Evolutionary conservation across 2,329 filamentous ascomycete species (phyloP), one percentile per base, ranked within the genome.

Genomic region (Claviceps humidiphila): DNA sequence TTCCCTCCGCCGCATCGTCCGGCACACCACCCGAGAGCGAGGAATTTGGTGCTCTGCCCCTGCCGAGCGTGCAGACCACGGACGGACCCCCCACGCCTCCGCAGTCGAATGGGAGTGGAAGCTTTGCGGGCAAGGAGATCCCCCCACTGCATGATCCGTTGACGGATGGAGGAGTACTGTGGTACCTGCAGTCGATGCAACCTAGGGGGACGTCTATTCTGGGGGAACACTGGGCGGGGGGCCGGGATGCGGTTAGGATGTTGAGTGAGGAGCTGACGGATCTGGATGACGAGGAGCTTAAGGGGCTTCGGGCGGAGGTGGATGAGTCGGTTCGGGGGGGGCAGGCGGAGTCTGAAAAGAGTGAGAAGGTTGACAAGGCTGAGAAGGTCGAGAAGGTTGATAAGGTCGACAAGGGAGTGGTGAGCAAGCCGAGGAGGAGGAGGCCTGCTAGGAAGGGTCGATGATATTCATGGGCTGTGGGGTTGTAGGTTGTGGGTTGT

Each of bases 221-320:
- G 52, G 84, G 85, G 57, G 86, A 91, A 67, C 76, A 81, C 50
- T 67, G 65, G 63, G 61, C 57, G 74, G 81, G 79, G 0, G 87
- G 84, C 2, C 77, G 83, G 38, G 85, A 90, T 52, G 81, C 85
- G 1, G 68, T 74, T 39, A 71, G 77, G 30, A 73, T 71, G 59
- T 82, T 91, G 67, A 94, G 87, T 60, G 90, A 95, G 66, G 87
- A 91, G 59, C 75, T 96, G 22, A 94, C 87, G 53, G 91, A 96
- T 63, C 82, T 96, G 64, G 90, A 95, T 60, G 90, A 96, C 58
- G 89, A 94, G 50, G 88, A 91, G 68, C 74, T 95, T 53, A 83
- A 87, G 60, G 87, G 85, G 38, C 71, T 89, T 38, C 75, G 71
- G 38, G 71, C 74, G 48, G 76, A 78, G 57, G 71, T 80, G 34